Conservation (phyloP, 768 basidiomycete genomes). For the Serendipita indica region DNA sequence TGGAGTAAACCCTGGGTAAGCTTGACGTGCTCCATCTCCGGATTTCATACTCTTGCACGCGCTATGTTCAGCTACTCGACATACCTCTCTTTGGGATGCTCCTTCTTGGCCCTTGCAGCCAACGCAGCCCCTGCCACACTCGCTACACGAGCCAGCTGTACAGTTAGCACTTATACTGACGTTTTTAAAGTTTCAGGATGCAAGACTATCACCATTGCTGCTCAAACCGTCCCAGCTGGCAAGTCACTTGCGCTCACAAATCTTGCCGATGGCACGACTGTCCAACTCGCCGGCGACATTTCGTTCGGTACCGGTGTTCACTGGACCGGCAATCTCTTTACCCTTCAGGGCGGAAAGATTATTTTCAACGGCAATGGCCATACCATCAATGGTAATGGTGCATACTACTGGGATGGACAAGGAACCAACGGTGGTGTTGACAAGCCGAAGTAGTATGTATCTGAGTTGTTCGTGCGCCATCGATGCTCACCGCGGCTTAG, state of each 20-base stretch:
- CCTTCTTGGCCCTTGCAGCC: constrained; percentile 10
- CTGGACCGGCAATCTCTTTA: constrained; percentile 21
- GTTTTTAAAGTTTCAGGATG: constrained; percentile 39
- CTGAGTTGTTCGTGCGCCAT: neutral
- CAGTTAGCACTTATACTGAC: constrained; percentile 38
- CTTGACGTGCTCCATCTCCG: too few relatives aligned
- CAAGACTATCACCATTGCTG: constrained; percentile 37
- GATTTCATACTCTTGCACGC: too few relatives aligned
- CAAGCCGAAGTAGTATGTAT: constrained; percentile 20
- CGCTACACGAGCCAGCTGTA: constrained; percentile 17
- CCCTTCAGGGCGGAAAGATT: neutral
- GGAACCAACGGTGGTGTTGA: constrained; percentile 18
- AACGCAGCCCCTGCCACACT: constrained; percentile 6
- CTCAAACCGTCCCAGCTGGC: constrained; percentile 28
- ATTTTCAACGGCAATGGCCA: constrained; percentile 27
- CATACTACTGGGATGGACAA: constrained; percentile 26
- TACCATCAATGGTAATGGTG: constrained; percentile 29
- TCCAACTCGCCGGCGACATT: constrained; percentile 48
- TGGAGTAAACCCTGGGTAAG: too few relatives aligned
- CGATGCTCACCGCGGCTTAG: neutral
- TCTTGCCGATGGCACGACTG: constrained; percentile 35
- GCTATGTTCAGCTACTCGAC: too few relatives aligned
- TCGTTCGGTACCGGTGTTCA: constrained; percentile 43
- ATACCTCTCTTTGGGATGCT: constrained; percentile 11
- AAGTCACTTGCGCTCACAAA: constrained; percentile 32